Evolutionary conservation across 129 eudicot genomes (phyloP).

Genomic region (Pseudognaphalium luteoalbum): DNA sequence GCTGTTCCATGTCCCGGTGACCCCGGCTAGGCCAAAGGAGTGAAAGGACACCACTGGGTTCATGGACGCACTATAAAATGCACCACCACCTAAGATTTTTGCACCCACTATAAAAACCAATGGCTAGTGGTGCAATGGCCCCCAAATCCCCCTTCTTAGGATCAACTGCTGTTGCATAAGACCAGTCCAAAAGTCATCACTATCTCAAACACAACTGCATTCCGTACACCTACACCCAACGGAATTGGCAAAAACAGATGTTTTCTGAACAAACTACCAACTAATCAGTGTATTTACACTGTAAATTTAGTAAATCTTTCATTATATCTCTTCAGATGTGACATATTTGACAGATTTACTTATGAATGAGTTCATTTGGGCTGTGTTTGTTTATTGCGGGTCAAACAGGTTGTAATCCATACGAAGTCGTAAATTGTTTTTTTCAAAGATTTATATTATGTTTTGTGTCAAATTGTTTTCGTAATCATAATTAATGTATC

Average conservation of each 20-base stretch:
- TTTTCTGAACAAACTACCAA: conserved; percentile 42
- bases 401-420: no score
- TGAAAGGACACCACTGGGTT: conserved; percentile 49
- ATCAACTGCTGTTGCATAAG: conserved; percentile 63
- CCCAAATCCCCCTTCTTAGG: conserved; percentile 70
- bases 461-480: no score
- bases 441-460: no score
- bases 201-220: conserved; percentile 59
- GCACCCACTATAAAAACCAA: conserved; percentile 75
- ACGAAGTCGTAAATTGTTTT: no score
- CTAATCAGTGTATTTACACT: background rate
- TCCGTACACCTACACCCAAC: conserved; percentile 41
- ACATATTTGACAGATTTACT: no score
- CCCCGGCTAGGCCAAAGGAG: conserved; percentile 67
- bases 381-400: no score
- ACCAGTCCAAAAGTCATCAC: conserved; percentile 72
- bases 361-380: no score
- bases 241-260: conserved; percentile 49
- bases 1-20: conserved; percentile 56
- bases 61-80: conserved; percentile 73
- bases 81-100: conserved; percentile 69
- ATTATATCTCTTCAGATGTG: no score
- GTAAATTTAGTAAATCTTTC: background rate
- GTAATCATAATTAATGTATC: no score
- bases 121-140: conserved; percentile 60